Evolutionary conservation across 1,284 basidiomycete genomes (phyloP).

Genomic region (Porogramme epimiltina): DNA sequence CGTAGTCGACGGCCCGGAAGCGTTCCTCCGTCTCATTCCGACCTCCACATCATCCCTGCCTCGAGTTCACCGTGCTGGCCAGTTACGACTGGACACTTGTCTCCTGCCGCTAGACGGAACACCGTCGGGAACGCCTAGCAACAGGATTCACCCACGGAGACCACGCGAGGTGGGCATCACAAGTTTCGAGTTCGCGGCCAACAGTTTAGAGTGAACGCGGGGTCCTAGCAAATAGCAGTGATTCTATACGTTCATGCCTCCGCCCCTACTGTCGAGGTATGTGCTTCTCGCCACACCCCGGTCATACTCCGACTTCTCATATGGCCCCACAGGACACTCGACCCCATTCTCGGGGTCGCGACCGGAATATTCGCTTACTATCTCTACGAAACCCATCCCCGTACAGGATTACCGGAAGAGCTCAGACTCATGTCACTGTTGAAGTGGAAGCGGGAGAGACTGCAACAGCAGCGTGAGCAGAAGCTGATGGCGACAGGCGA

Average conservation of each 20-base stretch:
- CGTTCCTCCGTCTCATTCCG: slow-evolving; percentile 22
- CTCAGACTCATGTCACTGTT: slow-evolving; percentile 65
- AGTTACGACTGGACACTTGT: background rate
- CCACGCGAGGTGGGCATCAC: too few species aligned
- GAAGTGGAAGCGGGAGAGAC: slow-evolving; percentile 53
- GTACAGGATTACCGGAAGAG: slow-evolving; percentile 69
- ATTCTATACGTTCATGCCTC: slow-evolving; percentile 18
- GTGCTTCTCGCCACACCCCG: slow-evolving; percentile 12
- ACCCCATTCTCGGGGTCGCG: slow-evolving; percentile 79
- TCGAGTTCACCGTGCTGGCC: background rate
- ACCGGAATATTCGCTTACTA: slow-evolving; percentile 84
- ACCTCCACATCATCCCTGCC: slow-evolving; percentile 8
- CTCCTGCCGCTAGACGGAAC: background rate
- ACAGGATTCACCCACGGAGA: too few species aligned
- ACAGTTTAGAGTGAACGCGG: too few species aligned
- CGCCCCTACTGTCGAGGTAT: slow-evolving; percentile 53
- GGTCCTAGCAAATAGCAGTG: too few species aligned
- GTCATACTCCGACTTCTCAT: background rate
- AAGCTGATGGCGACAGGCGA: slow-evolving; percentile 13
- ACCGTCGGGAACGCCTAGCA: background rate
- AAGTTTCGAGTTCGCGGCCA: too few species aligned
- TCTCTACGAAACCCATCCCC: slow-evolving; percentile 83
- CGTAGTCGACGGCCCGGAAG: slow-evolving; percentile 9
- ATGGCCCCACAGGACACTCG: slow-evolving; percentile 48
- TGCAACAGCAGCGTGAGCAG: slow-evolving; percentile 28